Evolutionary conservation across 352 stramenopile species (phyloP).

Genomic region (Pythium periplocum): DNA sequence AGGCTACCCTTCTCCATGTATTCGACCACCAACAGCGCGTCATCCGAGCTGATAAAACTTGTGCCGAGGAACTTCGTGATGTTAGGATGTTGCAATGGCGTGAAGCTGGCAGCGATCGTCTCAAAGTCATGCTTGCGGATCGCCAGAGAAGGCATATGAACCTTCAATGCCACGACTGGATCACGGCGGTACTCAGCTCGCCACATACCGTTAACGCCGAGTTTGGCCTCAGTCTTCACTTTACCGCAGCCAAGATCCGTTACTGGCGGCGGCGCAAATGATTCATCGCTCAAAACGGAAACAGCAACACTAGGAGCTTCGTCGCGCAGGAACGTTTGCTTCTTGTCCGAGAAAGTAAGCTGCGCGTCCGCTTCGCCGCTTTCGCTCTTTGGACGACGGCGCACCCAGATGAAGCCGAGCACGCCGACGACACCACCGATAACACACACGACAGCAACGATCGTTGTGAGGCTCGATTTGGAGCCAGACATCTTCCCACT

Average conservation of each 20-base stretch:
- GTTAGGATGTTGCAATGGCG: slow-evolving; percentile 59
- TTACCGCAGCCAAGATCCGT: slow-evolving; percentile 1
- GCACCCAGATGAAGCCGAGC: slow-evolving; percentile 9
- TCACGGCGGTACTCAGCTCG: slow-evolving; percentile 14
- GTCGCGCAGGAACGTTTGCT: slow-evolving; percentile 15
- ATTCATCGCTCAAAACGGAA: no score
- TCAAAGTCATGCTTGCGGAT: slow-evolving; percentile 35
- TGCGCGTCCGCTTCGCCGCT: not conserved
- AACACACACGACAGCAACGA: slow-evolving; percentile 8
- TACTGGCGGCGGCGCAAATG: no score
- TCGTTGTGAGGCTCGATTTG: slow-evolving; percentile 1
- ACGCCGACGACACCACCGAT: slow-evolving; percentile 11
- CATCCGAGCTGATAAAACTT: slow-evolving; percentile 44
- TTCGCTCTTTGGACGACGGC: slow-evolving; percentile 4
- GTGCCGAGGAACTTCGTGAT: slow-evolving; percentile 64
- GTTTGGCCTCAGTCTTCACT: slow-evolving; percentile 7
- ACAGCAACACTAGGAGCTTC: not conserved
- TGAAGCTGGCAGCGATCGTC: slow-evolving; percentile 41
- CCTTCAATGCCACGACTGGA: slow-evolving; percentile 42
- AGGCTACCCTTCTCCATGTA: slow-evolving; percentile 72
- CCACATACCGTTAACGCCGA: slow-evolving; percentile 29
- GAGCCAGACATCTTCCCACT: slow-evolving; percentile 1
- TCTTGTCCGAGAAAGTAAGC: slow-evolving; percentile 10
- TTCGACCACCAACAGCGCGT: slow-evolving; percentile 68
- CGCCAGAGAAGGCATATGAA: slow-evolving; percentile 19